Conservation (phyloP, 371 early-diverging fungal species). For the Apophysomyces elegans region DNA sequence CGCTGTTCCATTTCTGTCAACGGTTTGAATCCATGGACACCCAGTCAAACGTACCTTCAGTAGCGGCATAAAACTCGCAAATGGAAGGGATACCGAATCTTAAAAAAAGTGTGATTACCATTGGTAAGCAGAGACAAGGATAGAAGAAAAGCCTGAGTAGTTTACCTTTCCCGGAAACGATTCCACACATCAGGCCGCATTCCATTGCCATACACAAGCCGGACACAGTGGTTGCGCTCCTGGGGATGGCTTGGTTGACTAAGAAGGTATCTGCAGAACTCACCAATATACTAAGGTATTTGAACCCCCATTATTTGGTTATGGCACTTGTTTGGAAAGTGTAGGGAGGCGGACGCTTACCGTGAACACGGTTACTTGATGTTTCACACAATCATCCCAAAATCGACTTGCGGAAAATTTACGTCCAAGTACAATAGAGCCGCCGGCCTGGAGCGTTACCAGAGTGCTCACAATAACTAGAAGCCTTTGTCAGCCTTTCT, state of each 20-base stretch:
- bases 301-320: too few relatives aligned
- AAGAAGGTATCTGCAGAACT: conserved; percentile 70
- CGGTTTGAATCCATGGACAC: neutral
- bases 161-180: conserved; percentile 51
- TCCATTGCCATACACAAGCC: conserved; percentile 73
- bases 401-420: conserved; percentile 56
- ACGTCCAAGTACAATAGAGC: conserved; percentile 45
- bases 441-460: conserved; percentile 35
- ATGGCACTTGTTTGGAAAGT: too few relatives aligned
- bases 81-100: conserved; percentile 55
- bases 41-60: conserved; percentile 15
- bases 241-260: conserved; percentile 48
- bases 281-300: conserved; percentile 63
- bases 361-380: conserved; percentile 44
- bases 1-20: neutral
- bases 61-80: conserved; percentile 63
- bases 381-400: conserved; percentile 52
- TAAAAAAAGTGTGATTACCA: neutral
- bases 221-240: conserved; percentile 54
- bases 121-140: neutral
- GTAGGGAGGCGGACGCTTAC: conserved; percentile 18
- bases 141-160: too few relatives aligned
- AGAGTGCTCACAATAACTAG: conserved; percentile 40
- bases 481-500: neutral
- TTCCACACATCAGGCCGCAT: conserved; percentile 75